Base-by-base conservation (phyloP, 1,139 yeast species). In the Saccharomyces hybrid region DNA sequence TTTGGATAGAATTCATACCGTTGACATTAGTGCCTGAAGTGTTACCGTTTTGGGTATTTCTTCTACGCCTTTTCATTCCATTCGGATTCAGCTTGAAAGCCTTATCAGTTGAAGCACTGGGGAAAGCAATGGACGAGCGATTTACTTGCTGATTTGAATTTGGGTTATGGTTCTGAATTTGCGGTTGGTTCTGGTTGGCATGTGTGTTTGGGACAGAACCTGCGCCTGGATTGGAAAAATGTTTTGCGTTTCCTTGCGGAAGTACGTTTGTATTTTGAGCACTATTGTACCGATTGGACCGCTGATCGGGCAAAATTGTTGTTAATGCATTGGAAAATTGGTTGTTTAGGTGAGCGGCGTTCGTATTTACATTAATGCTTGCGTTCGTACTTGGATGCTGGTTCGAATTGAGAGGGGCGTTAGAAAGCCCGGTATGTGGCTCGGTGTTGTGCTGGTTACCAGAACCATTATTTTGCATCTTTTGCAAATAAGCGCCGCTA, bases 1-100 rank as follows among this genome's bases (percentile, higher is more conserved):
- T 53, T 50, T 47, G 56, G 8, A 46, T 25, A 8, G 47, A 25
- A 48, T 32, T 48, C 9, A n/a, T 23, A 23, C 25, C 49, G 13
- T 14, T 20, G 8, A 11, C 31, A 32, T 31, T 26, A 11, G 23
- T 13, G 28, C 46, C 34, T 3, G 42, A 23, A 31, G 25, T 30
- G 47, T 32, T 30, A 27, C 25, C 49, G 27, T 54, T 49, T 16
- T 51, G 49, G 2, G 50, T 49, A 38, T 52, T 51, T 42, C 56
- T 59, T 48, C 56, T 62, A 11, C 70, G 58, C 50, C 61, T 62
- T 55, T 67, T 68, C n/a, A 68, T 65, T 1, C 69, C 70, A 47
- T 66, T 65, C 2, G 71, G 71, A 54, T 68, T 65, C 51, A 68
- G 50, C 11, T 60, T 63, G 48, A 65, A 65, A 0, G 64, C 55